These are phyloP conservation scores for Pelargonium cotyledonis DNA, from an alignment of 441 rosid genomes.

Conservation along the genomic window DNA sequence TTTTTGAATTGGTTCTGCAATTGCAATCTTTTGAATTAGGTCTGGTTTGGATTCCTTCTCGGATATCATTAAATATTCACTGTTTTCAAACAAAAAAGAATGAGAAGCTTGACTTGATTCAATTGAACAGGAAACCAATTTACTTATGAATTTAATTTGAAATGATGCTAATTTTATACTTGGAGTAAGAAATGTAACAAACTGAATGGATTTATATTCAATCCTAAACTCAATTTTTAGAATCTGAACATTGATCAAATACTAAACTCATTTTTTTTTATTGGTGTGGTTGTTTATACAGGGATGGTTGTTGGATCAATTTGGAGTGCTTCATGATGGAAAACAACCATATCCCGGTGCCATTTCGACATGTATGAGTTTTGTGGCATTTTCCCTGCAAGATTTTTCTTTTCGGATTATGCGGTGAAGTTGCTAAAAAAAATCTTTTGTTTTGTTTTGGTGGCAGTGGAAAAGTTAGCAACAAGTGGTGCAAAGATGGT, in stretches of 20 bases:
- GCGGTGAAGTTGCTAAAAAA: slow-evolving; percentile 13
- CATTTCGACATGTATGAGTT: slow-evolving; percentile 62
- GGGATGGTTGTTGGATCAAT: slow-evolving; percentile 95
- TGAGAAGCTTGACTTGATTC: too few species aligned
- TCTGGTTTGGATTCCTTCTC: neutral
- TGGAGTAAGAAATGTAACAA: neutral
- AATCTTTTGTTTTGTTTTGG: slow-evolving; percentile 15
- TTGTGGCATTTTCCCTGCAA: slow-evolving; percentile 13
- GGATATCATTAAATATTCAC: neutral
- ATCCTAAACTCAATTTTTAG: too few species aligned
- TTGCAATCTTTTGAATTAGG: neutral
- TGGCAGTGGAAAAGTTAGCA: slow-evolving; percentile 67
- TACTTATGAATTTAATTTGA: neutral
- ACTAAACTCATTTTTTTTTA: too few species aligned
- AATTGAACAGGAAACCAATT: neutral
- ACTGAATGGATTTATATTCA: too few species aligned
- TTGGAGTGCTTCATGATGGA: slow-evolving; percentile 92
- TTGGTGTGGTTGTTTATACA: slow-evolving; percentile 22
- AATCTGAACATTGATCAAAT: too few species aligned
- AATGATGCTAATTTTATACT: neutral
- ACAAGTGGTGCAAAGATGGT: slow-evolving; percentile 70
- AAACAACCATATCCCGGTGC: slow-evolving; percentile 91
- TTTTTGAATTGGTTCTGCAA: neutral
- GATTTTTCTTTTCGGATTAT: neutral
- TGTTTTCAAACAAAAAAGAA: neutral